Base-by-base conservation (phyloP, 2,329 filamentous ascomycete species). In the Pseudocercospora macadamiae region DNA sequence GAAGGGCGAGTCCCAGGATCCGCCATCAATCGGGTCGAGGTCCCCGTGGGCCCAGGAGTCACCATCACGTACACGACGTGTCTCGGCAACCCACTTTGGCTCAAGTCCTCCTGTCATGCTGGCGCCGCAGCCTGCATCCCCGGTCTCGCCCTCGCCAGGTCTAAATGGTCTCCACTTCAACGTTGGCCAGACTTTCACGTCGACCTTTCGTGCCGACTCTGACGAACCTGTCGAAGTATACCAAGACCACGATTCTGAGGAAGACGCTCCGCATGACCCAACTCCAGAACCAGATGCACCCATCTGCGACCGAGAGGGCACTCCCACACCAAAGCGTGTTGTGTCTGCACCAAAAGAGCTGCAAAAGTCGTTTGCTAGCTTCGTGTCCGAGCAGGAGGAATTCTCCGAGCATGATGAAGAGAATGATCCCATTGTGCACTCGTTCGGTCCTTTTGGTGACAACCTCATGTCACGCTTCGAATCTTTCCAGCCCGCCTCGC, bases 351-450 rank as follows among this genome's bases (percentile, higher is more conserved):
- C 65, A 10, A 49, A 55, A 25, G 54, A 60, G 39, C 36, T 48
- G 59, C 28, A 62, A 60, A 25, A 57, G 36, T 68, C 65, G 16
- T 55, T 36, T 14, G 64, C 64, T 16, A 62, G 59, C 54, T 47
- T 61, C 23, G 57, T 62, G 10, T 68, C 71, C 9, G 70, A 74
- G 36, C 66, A 67, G 16, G 86, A 89, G 16, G 86, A 92, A 16
- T 85, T 89, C 54, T 88, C 90, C 51, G 86, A 96, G 63, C 88
- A 90, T 0, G 89, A 93, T 67, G 93, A 97, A 78, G 93, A 97
- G 76, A 97, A 97, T 64, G 95, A 97, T 67, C 93, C 93, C 2
- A 87, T 96, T 55, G 81, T 97, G 16, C 90, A 95, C 74, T 96
- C 93, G 0, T 97, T 97, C 66, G 93, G 92, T 14, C 91, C 92